phyloP scores from a whole-genome alignment of 768 basidiomycete species.

The Lentinula detonsa region DNA sequence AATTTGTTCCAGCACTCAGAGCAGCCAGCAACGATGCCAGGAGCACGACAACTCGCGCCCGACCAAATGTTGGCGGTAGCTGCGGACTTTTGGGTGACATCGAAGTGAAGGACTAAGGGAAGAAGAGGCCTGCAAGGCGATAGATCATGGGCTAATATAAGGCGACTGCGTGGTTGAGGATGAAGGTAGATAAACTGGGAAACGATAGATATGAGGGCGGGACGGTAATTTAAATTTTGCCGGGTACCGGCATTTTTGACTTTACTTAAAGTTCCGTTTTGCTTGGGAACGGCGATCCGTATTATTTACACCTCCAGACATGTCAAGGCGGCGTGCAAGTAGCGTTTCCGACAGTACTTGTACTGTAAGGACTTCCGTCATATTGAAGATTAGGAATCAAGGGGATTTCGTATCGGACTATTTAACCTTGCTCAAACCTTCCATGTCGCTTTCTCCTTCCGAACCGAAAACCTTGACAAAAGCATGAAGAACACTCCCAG shows the following conservation, averaged over 20 bases:
- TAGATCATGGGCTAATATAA: neutral
- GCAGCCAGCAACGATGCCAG: constrained; percentile 3
- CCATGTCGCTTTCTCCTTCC: neutral
- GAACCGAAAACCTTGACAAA: constrained; percentile 7
- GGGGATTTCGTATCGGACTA: too few relatives aligned
- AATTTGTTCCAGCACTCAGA: constrained; percentile 7
- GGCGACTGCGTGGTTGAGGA: neutral
- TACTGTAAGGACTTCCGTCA: too few relatives aligned
- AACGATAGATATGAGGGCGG: neutral
- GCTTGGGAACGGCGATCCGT: too few relatives aligned
- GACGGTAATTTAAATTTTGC: neutral
- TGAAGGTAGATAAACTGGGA: neutral
- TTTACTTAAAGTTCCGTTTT: too few relatives aligned
- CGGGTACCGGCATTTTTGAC: neutral
- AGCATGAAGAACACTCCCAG: constrained; percentile 9
- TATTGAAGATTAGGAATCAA: too few relatives aligned
- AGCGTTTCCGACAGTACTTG: too few relatives aligned
- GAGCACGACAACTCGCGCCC: constrained; percentile 16
- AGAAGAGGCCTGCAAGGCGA: neutral
- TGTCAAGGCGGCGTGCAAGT: too few relatives aligned
- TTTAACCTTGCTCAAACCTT: neutral
- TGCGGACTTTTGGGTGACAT: neutral
- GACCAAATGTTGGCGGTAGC: constrained; percentile 3
- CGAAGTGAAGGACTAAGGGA: neutral
- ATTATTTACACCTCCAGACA: too few relatives aligned